phyloP scores from a whole-genome alignment of 495 filamentous ascomycete species.

The Elasticomyces elasticus region DNA sequence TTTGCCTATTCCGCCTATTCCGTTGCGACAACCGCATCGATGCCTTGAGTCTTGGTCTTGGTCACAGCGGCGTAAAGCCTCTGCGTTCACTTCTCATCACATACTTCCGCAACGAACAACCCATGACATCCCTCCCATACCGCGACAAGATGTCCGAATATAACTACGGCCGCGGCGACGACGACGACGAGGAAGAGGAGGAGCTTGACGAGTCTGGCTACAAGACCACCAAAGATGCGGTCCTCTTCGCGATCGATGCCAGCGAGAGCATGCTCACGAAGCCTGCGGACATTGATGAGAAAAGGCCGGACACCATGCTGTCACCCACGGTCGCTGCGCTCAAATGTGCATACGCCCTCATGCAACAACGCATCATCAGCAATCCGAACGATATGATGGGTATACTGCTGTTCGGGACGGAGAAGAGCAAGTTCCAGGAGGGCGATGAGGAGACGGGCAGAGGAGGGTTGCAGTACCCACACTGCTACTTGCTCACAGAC shows the following conservation, averaged over 20 bases:
- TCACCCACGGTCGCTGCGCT: conserved; percentile 70
- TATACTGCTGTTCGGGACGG: conserved; percentile 84
- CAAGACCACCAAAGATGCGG: conserved; percentile 86
- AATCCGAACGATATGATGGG: conserved; percentile 97
- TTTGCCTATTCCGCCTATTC: too few species aligned
- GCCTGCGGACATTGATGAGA: conserved; percentile 53
- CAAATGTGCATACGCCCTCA: conserved; percentile 87
- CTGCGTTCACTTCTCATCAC: too few species aligned
- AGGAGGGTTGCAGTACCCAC: conserved; percentile 61
- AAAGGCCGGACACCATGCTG: conserved; percentile 47
- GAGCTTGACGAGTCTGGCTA: conserved; percentile 52
- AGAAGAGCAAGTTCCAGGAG: conserved; percentile 70
- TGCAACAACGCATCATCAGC: conserved; percentile 96
- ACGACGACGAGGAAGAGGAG: conserved; percentile 32
- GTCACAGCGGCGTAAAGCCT: too few species aligned
- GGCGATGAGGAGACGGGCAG: conserved; percentile 49
- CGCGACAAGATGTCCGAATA: conserved; percentile 11
- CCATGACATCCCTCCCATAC: neutral
- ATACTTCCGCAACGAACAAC: neutral
- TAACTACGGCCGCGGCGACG: conserved; percentile 6
- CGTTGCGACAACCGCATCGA: too few species aligned
- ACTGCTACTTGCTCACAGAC: conserved; percentile 87
- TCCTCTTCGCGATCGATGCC: conserved; percentile 92
- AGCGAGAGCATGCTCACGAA: conserved; percentile 76
- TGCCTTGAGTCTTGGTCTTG: too few species aligned